Percentiles rank a stretch among this genome's conserved stretches.
Evolutionary conservation across 495 filamentous ascomycete genomes (phyloP).

Genomic region (Xylaria scruposa): DNA sequence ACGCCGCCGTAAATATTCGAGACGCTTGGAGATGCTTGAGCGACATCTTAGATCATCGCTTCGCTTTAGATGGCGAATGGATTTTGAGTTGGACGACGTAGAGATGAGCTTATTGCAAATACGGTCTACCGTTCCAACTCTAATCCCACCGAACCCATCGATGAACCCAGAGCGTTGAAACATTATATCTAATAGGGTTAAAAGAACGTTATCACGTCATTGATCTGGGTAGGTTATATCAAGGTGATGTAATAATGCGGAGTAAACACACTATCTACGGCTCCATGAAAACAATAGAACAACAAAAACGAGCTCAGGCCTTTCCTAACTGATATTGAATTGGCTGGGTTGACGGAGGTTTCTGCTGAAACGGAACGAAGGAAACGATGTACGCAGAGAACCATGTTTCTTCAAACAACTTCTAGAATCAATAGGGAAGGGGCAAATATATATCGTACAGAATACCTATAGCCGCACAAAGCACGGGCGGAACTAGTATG

Average conservation of each 20-base stretch:
- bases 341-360: background rate
- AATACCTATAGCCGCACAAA: background rate
- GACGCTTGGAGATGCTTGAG: background rate
- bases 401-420: background rate
- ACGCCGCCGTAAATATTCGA: background rate
- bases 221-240: background rate
- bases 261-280: background rate
- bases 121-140: background rate
- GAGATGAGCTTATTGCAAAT: constrained; percentile 10
- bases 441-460: background rate
- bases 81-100: constrained; percentile 14
- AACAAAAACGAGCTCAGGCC: background rate
- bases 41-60: background rate
- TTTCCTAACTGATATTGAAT: background rate
- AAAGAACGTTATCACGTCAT: constrained; percentile 6
- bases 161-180: background rate
- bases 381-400: background rate
- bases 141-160: background rate
- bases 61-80: background rate
- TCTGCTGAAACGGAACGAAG: background rate
- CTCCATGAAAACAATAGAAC: background rate
- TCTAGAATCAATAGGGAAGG: background rate
- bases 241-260: constrained; percentile 2
- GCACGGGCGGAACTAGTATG: background rate
- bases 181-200: background rate